Conservation (phyloP, 257 asterid species). For the Gynochthodes officinalis region DNA sequence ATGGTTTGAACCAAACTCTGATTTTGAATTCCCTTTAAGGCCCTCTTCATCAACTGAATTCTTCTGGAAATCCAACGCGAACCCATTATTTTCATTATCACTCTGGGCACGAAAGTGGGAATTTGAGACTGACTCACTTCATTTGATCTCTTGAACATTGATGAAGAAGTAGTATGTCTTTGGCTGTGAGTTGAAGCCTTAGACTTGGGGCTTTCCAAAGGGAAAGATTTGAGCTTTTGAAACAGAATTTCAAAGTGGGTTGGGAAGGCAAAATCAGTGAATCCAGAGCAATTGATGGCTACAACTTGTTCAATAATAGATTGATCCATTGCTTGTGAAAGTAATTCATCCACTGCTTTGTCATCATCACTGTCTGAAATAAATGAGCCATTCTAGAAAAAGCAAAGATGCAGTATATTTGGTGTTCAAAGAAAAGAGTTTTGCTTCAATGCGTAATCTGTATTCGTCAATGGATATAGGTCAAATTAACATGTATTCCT, state of each 20-base stretch:
- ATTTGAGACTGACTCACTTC: neutral
- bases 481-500: too few species aligned
- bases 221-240: too few species aligned
- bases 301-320: too few species aligned
- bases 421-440: neutral
- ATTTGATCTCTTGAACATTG: slow-evolving; percentile 18
- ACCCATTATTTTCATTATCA: slow-evolving; percentile 13
- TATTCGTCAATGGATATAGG: neutral
- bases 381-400: slow-evolving; percentile 44
- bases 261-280: too few species aligned
- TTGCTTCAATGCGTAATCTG: neutral
- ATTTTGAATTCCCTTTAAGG: slow-evolving; percentile 9
- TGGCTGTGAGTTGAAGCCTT: slow-evolving; percentile 16
- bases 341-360: slow-evolving; percentile 68
- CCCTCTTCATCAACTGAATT: too few species aligned
- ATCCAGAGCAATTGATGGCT: too few species aligned
- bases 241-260: too few species aligned
- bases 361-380: slow-evolving; percentile 73
- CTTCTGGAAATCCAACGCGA: neutral
- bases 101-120: slow-evolving; percentile 9
- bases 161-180: neutral
- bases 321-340: too few species aligned
- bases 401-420: neutral
- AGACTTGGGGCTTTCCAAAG: slow-evolving; percentile 36
- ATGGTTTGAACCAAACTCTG: neutral